A percentile compares a stretch with the other conserved stretches of the same genome.
Evolutionary conservation across 139 green algal species (phyloP).

Genomic region (Chlamydomonas eustigma): DNA sequence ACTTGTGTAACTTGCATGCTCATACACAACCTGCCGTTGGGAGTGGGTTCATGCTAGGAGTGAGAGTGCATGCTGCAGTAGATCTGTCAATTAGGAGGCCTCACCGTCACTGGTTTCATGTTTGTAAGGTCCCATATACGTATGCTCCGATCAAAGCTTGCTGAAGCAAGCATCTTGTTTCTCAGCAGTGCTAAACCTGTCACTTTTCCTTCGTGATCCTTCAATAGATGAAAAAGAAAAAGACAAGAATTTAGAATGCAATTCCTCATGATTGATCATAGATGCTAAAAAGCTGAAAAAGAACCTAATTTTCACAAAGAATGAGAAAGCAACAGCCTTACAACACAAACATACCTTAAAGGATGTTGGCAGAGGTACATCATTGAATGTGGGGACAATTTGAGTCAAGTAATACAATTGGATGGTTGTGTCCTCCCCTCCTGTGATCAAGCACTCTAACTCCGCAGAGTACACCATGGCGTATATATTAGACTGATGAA

Average conservation of each 20-base stretch:
- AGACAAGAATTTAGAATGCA: background rate
- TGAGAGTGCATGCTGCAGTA: background rate
- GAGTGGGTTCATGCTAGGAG: background rate
- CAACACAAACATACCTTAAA: constrained; percentile 24
- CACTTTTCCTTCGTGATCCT: constrained; percentile 21
- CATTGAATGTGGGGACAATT: constrained; percentile 32
- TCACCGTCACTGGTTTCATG: constrained; percentile 46
- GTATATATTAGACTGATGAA: constrained; percentile 52
- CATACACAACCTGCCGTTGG: no score
- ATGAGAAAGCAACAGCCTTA: background rate
- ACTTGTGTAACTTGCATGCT: no score
- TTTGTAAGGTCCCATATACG: constrained; percentile 65
- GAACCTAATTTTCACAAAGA: background rate
- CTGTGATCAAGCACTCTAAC: constrained; percentile 53
- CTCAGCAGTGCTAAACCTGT: constrained; percentile 47
- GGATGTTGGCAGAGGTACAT: constrained; percentile 36
- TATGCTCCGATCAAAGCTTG: constrained; percentile 51
- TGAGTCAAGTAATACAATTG: constrained; percentile 43
- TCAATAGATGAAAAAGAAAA: background rate
- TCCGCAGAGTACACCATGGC: constrained; percentile 40
- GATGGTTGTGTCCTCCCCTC: constrained; percentile 55
- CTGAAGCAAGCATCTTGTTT: constrained; percentile 39
- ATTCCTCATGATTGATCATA: no score
- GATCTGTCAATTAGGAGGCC: background rate
- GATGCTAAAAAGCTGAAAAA: background rate